Base-by-base conservation (phyloP, 2,329 filamentous ascomycete genomes). In the Claviceps pazoutovae region DNA sequence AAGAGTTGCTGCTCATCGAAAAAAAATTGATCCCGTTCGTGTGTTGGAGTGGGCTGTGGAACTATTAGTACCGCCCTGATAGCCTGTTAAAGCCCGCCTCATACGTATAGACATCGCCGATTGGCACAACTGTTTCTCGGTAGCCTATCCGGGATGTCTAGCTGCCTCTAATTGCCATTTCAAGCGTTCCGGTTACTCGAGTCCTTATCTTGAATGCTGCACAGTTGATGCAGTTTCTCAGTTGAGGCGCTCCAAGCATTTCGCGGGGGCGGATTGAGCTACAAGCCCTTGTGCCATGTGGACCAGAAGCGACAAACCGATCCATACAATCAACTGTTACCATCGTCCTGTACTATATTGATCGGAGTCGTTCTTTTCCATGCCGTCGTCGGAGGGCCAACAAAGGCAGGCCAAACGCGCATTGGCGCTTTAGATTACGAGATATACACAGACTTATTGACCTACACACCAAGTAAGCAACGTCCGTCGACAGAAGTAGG, bases 111-210 rank as follows among this genome's bases (percentile, higher is more conserved):
- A 52, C 42, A 44, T 42, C 30, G 43, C 30, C 45, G 42, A 42
- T 46, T 53, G 47, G 45, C 26, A 37, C 51, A 42, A 34, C n/a
- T 50, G 48, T 53, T 48, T 53, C 51, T 53, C 48, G 51, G 48
- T 47, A 47, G 43, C 21, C 48, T 50, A 38, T 42, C 48, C 48
- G 51, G 37, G 38, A 38, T 50, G 23, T 16, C 13, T 9, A n/a
- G n/a, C 47, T 47, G 50, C 51, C 43, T 50, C 48, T 34, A 11
- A 4, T 34, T 34, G 47, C 44, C 48, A 47, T 39, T 50, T 50
- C 51, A 48, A 46, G 51, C 43, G 14, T 26, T 50, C 48, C 44
- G 47, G 47, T 49, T 52, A 37, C 51, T 52, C 41, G 34, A 49
- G 46, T 34, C 14, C 46, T 36, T 46, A 46, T 41, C 42, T 52